Percentiles rank a stretch among this genome's conserved stretches.
phyloP scores from a whole-genome alignment of 305 asterid genomes.

The Nicotiana rustica region DNA sequence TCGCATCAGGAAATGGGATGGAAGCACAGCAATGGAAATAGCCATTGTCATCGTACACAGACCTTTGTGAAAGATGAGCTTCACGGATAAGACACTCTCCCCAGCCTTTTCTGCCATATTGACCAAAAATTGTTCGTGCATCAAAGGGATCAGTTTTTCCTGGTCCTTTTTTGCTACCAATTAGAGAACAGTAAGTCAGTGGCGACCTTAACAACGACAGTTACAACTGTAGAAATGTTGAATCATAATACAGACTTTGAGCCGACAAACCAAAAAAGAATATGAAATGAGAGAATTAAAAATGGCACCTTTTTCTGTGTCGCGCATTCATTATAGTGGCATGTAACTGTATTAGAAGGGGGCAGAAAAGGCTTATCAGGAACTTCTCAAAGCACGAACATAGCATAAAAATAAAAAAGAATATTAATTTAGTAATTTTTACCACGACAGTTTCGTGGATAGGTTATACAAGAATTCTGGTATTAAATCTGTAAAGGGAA shows the following conservation, averaged over 20 bases:
- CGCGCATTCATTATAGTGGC: slow-evolving; percentile 88
- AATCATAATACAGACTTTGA: neutral
- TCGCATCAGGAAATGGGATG: slow-evolving; percentile 67
- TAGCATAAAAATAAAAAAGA: neutral
- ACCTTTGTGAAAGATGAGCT: slow-evolving; percentile 93
- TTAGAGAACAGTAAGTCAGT: neutral
- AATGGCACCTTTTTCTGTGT: slow-evolving; percentile 66
- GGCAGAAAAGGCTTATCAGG: slow-evolving; percentile 35
- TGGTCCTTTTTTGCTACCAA: slow-evolving; percentile 42
- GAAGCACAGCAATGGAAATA: slow-evolving; percentile 88
- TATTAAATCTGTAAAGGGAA: neutral
- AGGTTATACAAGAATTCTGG: neutral
- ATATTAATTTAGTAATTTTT: neutral
- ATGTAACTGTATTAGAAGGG: slow-evolving; percentile 75
- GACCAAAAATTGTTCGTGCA: slow-evolving; percentile 66
- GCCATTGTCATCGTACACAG: slow-evolving; percentile 65
- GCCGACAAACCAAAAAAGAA: neutral
- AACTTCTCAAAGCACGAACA: slow-evolving; percentile 26
- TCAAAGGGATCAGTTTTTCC: slow-evolving; percentile 61
- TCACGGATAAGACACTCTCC: slow-evolving; percentile 71
- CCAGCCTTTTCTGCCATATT: slow-evolving; percentile 82
- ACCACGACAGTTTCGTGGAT: neutral
- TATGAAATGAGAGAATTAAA: slow-evolving; percentile 29
- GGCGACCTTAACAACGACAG: neutral
- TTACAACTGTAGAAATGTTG: neutral